These are phyloP conservation scores for Nicotiana obtusifolia DNA, from an alignment of 257 asterid species.

Conservation along the genomic window DNA sequence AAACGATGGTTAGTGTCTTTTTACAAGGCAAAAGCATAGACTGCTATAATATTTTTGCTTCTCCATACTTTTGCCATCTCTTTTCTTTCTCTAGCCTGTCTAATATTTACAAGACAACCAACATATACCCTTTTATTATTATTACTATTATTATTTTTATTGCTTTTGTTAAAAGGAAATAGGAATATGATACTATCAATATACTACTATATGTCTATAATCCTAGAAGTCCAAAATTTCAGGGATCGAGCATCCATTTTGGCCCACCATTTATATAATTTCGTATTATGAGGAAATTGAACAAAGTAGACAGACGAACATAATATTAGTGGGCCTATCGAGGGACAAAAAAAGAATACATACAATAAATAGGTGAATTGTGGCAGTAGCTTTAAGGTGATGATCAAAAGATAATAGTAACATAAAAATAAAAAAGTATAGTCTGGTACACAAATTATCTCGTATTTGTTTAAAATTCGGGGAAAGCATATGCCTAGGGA, in stretches of 20 bases:
- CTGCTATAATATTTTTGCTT: conserved; percentile 26
- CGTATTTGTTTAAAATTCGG: too few relatives aligned
- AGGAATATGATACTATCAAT: neutral
- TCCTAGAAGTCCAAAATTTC: conserved; percentile 8
- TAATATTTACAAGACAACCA: conserved; percentile 36
- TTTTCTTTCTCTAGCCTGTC: conserved; percentile 25
- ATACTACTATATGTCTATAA: neutral
- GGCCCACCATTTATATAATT: neutral
- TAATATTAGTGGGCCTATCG: neutral
- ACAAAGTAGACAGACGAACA: neutral
- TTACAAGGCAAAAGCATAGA: conserved; percentile 18
- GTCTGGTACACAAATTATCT: too few relatives aligned
- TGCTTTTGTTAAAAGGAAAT: neutral
- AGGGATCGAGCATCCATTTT: conserved; percentile 16
- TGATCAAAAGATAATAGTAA: too few relatives aligned
- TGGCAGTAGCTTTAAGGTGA: too few relatives aligned
- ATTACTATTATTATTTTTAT: neutral
- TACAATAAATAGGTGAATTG: neutral
- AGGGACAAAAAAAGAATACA: neutral
- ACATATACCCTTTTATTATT: conserved; percentile 17
- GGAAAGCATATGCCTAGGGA: too few relatives aligned
- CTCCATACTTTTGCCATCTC: conserved; percentile 27
- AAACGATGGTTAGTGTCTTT: conserved; percentile 29
- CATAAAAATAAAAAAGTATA: too few relatives aligned
- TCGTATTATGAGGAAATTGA: neutral